Evolutionary conservation across 2,329 filamentous ascomycete species (phyloP).

Genomic region (Clonostachys rosea): DNA sequence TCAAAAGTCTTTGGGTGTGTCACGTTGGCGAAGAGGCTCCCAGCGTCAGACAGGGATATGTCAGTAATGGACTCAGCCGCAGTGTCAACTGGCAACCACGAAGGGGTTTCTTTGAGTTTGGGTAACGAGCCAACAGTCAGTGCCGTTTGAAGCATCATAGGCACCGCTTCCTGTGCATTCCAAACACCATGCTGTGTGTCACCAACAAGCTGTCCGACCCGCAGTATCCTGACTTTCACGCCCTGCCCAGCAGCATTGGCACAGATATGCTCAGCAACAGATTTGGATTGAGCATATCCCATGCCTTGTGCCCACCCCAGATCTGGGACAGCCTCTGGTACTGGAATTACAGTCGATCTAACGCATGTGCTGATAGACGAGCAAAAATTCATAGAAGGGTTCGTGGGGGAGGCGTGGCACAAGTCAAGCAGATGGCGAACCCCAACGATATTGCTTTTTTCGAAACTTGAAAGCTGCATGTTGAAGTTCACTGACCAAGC

Average conservation of each 20-base stretch:
- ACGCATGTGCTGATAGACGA: conserved; percentile 40
- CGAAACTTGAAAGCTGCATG: conserved; percentile 43
- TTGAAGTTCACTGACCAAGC: conserved; percentile 56
- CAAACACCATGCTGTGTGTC: conserved; percentile 41
- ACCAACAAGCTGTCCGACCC: conserved; percentile 45
- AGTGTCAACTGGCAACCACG: conserved; percentile 36
- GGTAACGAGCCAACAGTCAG: conserved; percentile 41
- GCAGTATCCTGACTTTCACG: conserved; percentile 24
- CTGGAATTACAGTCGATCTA: conserved; percentile 21
- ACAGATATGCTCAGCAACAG: conserved; percentile 31
- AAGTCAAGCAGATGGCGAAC: conserved; percentile 36
- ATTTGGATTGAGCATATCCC: conserved; percentile 36
- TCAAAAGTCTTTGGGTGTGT: conserved; percentile 40
- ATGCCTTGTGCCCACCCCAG: conserved; percentile 35
- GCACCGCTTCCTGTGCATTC: conserved; percentile 46
- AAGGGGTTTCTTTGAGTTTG: conserved; percentile 32
- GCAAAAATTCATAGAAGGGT: conserved; percentile 40
- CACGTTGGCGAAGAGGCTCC: conserved; percentile 35
- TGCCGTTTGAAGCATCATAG: conserved; percentile 44
- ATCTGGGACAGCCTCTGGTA: conserved; percentile 26
- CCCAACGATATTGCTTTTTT: conserved; percentile 37
- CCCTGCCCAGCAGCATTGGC: conserved; percentile 20
- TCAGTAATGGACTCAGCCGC: conserved; percentile 29
- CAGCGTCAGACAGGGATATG: conserved; percentile 10
- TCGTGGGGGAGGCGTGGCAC: conserved; percentile 13